Conservation (phyloP, 306 rosid genomes). For the Fagus crenata region DNA sequence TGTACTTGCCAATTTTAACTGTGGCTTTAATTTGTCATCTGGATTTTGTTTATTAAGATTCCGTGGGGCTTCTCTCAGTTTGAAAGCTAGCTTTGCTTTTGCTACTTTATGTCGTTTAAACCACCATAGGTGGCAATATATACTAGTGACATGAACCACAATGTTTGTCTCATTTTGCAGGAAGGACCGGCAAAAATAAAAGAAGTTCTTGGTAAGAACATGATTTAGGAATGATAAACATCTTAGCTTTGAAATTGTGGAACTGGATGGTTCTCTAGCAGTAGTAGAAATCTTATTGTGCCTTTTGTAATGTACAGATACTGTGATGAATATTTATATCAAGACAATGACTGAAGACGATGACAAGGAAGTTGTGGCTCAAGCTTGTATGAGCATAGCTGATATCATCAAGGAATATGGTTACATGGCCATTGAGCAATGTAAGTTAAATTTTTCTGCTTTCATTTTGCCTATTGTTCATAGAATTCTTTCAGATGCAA, state of each 20-base stretch:
- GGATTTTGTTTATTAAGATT: conserved; percentile 11
- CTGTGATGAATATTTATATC: conserved; percentile 72
- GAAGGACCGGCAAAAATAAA: conserved; percentile 74
- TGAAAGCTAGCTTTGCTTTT: conserved; percentile 15
- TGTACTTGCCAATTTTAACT: not conserved
- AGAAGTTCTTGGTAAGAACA: conserved; percentile 68
- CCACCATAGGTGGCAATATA: not conserved
- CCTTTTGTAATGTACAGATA: conserved; percentile 49
- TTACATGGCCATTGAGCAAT: conserved; percentile 70
- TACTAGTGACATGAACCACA: not conserved
- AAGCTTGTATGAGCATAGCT: conserved; percentile 83
- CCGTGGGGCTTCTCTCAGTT: not conserved
- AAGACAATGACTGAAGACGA: conserved; percentile 93
- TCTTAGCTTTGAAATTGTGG: conserved; percentile 5
- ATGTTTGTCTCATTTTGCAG: conserved; percentile 50
- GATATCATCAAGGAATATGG: conserved; percentile 90
- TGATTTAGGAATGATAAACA: conserved; percentile 18
- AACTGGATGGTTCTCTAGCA: conserved; percentile 4
- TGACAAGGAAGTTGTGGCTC: conserved; percentile 95
- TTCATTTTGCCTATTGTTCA: conserved; percentile 16
- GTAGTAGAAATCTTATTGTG: conserved; percentile 11
- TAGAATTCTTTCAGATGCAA: conserved; percentile 29
- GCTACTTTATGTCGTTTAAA: not conserved
- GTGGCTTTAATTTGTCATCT: not conserved
- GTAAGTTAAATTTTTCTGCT: conserved; percentile 50